Evolutionary conservation across 2,329 filamentous ascomycete species (phyloP), one percentile per base, ranked within the genome.

Genomic region (Fusarium pilosicola): DNA sequence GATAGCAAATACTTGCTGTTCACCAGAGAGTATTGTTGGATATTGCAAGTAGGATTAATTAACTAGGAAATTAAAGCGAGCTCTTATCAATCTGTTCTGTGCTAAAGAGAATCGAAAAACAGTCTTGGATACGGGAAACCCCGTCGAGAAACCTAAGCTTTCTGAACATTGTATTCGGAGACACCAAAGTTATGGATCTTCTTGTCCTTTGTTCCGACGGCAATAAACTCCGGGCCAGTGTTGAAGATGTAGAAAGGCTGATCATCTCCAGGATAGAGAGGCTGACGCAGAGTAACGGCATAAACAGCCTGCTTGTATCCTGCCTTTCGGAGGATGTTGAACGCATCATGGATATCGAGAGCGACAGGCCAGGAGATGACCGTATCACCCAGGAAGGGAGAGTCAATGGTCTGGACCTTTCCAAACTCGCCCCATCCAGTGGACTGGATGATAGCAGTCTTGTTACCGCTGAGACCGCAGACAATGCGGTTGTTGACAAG

Each of bases 161-260:
- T 36, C 48, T 60, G 41, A 38, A 68, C 22, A 39, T 68, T 62
- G 30, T 56, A 65, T 26, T 62, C 52, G 10, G 59, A 61, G 15
- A 17, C 34, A 45, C 70, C 67, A 36, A 68, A 70, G 48, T 70
- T 49, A 15, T 72, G 44, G 14, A 72, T 46, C 45, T 62, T 52
- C 51, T 58, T 71, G 46, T 72, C 70, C 4, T 62, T 32, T 4
- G 63, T 51, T 26, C 70, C 70, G 14, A 72, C 62, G 4, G 67
- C 67, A 36, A 72, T 64, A 28, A 63, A 70, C 45, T 72, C 58
- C 17, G 38, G 15, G 15, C 54, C 70, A 12, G 70, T 36, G 3
- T 60, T 57, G 63, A 72, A 72, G n/a, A 72, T 68, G 45, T 68
- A 72, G 24, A 64, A 71, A 6, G 70, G 48, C 48, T 72, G 70